phyloP scores from a whole-genome alignment of 2,329 filamentous ascomycete genomes.

The Diaporthe vexans region DNA sequence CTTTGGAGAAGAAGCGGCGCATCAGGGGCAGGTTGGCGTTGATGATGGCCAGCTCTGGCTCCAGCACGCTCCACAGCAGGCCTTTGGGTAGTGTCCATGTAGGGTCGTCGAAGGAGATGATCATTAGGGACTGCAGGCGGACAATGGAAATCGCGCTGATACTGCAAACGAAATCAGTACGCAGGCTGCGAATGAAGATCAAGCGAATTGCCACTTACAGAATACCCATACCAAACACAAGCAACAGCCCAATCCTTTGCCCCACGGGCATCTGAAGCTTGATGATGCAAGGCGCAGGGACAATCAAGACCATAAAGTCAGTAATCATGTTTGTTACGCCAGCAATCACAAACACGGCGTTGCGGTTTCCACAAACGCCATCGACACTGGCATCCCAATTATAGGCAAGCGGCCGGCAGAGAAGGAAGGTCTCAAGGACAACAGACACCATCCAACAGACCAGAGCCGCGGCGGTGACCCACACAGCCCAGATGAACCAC shows the following conservation, averaged over 20 bases:
- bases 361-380: slow-evolving; percentile 23
- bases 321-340: slow-evolving; percentile 27
- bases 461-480: background rate
- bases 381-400: slow-evolving; percentile 31
- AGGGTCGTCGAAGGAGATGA: slow-evolving; percentile 28
- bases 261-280: slow-evolving; percentile 26
- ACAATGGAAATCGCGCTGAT: slow-evolving; percentile 30
- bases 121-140: slow-evolving; percentile 25
- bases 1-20: slow-evolving; percentile 7
- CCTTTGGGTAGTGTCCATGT: slow-evolving; percentile 33
- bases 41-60: slow-evolving; percentile 34
- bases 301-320: slow-evolving; percentile 25
- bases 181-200: fast-evolving
- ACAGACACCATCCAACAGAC: slow-evolving; percentile 26
- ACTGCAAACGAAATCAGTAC: background rate
- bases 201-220: background rate
- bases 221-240: slow-evolving; percentile 1
- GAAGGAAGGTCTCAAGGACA: slow-evolving; percentile 29
- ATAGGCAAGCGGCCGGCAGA: slow-evolving; percentile 32
- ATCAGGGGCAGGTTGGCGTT: slow-evolving; percentile 18
- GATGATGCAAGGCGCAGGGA: slow-evolving; percentile 19
- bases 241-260: slow-evolving; percentile 1
- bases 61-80: slow-evolving; percentile 34
- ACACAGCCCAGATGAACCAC: background rate
- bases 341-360: slow-evolving; percentile 31